Evolutionary conservation across 108 stramenopile species (phyloP).

Genomic region (Hondaea fermentalgiana): DNA sequence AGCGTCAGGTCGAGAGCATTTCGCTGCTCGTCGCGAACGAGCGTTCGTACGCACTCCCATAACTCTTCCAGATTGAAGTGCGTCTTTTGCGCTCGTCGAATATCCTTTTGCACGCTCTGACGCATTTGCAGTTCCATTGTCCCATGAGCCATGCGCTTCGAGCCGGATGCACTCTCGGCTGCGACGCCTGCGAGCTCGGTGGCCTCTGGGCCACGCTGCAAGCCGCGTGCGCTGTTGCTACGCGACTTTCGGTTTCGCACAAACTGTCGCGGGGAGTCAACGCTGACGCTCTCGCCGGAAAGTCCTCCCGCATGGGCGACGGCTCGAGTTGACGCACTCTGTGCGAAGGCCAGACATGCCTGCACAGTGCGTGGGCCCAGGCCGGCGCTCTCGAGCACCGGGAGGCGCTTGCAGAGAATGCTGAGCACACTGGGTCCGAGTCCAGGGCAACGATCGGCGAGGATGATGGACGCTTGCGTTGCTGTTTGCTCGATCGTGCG

Average conservation of each 20-base stretch:
- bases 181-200: background rate
- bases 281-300: background rate
- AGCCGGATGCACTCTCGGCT: background rate
- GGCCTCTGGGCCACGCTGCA: background rate
- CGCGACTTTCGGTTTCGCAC: background rate
- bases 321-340: background rate
- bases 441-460: background rate
- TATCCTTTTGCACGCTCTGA: background rate
- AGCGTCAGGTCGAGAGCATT: background rate
- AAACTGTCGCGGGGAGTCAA: background rate
- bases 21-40: too few relatives aligned
- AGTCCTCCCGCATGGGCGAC: too few relatives aligned
- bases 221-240: background rate
- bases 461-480: background rate
- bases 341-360: background rate
- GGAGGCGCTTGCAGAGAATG: background rate
- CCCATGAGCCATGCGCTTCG: background rate
- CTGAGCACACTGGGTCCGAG: background rate
- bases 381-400: background rate
- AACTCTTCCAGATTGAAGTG: background rate
- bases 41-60: background rate
- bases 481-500: background rate
- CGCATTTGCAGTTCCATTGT: background rate
- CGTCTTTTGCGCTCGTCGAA: background rate
- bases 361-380: background rate